Evolutionary conservation across 2,329 filamentous ascomycete species (phyloP).

Genomic region (Zalaria sp.): DNA sequence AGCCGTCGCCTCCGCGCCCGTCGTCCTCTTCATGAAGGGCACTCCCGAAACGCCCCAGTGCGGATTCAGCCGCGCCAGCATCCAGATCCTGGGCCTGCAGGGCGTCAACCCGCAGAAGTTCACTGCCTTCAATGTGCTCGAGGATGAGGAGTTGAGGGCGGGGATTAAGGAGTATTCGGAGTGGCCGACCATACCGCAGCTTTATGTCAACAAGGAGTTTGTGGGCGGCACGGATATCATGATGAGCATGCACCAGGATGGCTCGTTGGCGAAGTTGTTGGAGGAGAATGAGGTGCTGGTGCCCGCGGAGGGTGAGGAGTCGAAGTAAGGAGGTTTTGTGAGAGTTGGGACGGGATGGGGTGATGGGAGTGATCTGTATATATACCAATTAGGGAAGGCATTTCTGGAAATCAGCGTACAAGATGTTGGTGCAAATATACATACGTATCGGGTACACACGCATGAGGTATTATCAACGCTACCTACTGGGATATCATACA

Average conservation of each 20-base stretch:
- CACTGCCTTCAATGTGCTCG: constrained; percentile 93
- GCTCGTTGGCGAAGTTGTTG: constrained; percentile 78
- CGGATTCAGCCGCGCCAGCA: constrained; percentile 87
- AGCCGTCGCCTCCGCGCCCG: constrained; percentile 72
- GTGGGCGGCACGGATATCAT: constrained; percentile 96
- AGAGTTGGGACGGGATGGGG: no score
- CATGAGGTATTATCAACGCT: no score
- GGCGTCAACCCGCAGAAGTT: constrained; percentile 93
- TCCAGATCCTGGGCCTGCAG: constrained; percentile 89
- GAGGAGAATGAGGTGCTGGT: constrained; percentile 85
- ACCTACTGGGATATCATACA: no score
- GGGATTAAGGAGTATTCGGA: constrained; percentile 99
- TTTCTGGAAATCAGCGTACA: not conserved
- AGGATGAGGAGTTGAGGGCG: constrained; percentile 72
- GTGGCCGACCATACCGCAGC: constrained; percentile 96
- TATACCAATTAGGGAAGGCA: not conserved
- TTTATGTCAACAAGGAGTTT: constrained; percentile 93
- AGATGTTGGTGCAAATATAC: no score
- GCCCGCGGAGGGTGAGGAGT: constrained; percentile 32
- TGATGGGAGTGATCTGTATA: no score
- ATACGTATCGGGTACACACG: no score
- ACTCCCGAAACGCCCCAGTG: constrained; percentile 93
- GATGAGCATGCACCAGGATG: constrained; percentile 93
- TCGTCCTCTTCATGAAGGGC: constrained; percentile 99
- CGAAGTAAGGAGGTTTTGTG: not conserved